Conservation (phyloP, 768 basidiomycete species). For the Trametes maxima region DNA sequence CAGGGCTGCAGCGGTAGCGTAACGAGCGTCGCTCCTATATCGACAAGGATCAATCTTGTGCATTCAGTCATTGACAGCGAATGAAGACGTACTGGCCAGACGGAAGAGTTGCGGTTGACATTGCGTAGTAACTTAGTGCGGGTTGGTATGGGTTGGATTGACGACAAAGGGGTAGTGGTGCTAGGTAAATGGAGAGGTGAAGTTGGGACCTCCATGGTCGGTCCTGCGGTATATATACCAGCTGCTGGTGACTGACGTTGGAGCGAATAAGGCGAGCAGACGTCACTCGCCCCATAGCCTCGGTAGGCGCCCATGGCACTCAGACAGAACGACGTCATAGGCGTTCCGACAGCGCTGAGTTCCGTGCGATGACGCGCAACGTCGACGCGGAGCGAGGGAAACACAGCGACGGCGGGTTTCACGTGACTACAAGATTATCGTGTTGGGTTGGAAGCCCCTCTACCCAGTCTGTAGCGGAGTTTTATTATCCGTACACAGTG, state of each 20-base stretch:
- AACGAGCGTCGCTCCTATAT: conserved; percentile 35
- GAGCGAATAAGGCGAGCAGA: conserved; percentile 6
- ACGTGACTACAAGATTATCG: too few relatives aligned
- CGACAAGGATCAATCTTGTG: background rate
- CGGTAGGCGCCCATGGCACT: conserved; percentile 5
- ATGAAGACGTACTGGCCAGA: conserved; percentile 14
- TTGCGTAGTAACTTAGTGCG: background rate
- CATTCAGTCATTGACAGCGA: conserved; percentile 8
- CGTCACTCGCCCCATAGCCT: conserved; percentile 12
- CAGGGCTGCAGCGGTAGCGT: conserved; percentile 57
- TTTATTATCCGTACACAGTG: too few relatives aligned
- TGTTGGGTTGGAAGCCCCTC: too few relatives aligned
- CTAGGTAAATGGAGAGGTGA: conserved; percentile 3
- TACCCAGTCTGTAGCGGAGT: too few relatives aligned
- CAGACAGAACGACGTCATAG: conserved; percentile 1
- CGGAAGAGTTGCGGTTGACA: conserved; percentile 21
- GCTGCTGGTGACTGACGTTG: conserved; percentile 1
- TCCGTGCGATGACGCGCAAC: too few relatives aligned
- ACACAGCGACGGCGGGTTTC: too few relatives aligned
- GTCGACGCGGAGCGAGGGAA: too few relatives aligned
- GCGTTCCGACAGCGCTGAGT: too few relatives aligned
- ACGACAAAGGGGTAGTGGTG: background rate
- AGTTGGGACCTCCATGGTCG: background rate
- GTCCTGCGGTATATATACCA: background rate
- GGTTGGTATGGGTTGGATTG: conserved; percentile 4